Evolutionary conservation across 345 rosid genomes (phyloP).

Genomic region (Pistacia atlantica): DNA sequence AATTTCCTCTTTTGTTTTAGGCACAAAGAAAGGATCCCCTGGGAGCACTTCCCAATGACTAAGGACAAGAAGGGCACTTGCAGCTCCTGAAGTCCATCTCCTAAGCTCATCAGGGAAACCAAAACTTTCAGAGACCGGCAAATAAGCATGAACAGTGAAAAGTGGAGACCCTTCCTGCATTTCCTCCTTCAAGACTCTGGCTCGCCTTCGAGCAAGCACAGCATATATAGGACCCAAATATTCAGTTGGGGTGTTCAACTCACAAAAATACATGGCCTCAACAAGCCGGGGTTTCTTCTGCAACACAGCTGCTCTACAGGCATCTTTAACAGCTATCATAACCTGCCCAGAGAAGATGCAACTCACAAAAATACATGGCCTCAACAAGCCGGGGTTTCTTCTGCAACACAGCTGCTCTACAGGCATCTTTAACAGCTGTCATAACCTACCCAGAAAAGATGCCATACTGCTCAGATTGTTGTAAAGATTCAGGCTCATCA

Average conservation of each 20-base stretch:
- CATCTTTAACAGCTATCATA: conserved; percentile 84
- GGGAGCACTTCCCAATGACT: conserved; percentile 90
- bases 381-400: too few species aligned
- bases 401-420: conserved; percentile 75
- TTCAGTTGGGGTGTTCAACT: conserved; percentile 74
- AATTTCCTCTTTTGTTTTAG: conserved; percentile 82
- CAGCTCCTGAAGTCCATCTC: conserved; percentile 84
- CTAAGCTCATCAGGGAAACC: conserved; percentile 90
- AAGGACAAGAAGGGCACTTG: conserved; percentile 82
- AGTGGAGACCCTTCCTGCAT: conserved; percentile 89
- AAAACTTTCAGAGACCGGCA: conserved; percentile 86
- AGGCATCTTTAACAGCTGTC: conserved; percentile 83
- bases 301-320: conserved; percentile 77
- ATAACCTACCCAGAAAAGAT: conserved; percentile 82
- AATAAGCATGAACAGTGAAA: conserved; percentile 77
- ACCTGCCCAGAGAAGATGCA: conserved; percentile 79
- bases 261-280: conserved; percentile 94
- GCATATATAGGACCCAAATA: conserved; percentile 79
- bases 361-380: too few species aligned
- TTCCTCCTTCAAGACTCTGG: conserved; percentile 83
- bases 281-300: conserved; percentile 76
- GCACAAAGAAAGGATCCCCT: conserved; percentile 89
- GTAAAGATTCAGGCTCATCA: conserved; percentile 41
- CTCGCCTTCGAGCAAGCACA: conserved; percentile 77
- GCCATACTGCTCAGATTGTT: conserved; percentile 63